Conservation (phyloP, 352 stramenopile species). For the Phytophthora agathidicida region DNA sequence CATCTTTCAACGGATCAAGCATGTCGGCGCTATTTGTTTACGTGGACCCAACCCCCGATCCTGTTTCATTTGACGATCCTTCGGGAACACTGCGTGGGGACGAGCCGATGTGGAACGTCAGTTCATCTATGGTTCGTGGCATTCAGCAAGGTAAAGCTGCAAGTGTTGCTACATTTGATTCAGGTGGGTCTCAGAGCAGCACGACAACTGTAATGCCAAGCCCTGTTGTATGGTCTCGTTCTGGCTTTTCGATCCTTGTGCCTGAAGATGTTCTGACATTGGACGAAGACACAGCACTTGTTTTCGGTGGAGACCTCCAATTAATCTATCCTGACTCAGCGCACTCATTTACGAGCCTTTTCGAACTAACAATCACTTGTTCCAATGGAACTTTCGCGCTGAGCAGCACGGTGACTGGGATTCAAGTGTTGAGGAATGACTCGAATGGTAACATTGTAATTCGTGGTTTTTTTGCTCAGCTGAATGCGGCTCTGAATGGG, state of each 20-base stretch:
- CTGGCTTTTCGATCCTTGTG: conserved; percentile 27
- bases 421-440: conserved; percentile 42
- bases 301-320: conserved; percentile 39
- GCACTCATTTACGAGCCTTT: conserved; percentile 26
- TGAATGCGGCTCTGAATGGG: conserved; percentile 61
- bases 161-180: conserved; percentile 51
- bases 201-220: conserved; percentile 34
- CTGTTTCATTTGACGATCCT: conserved; percentile 32
- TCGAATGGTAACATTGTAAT: conserved; percentile 30
- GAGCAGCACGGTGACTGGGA: conserved; percentile 1
- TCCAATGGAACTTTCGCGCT: conserved; percentile 36
- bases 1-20: conserved; percentile 42
- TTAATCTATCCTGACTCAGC: conserved; percentile 35
- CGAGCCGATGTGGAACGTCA: conserved; percentile 61
- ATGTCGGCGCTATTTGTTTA: conserved; percentile 40
- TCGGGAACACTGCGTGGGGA: conserved; percentile 44
- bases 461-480: conserved; percentile 49
- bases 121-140: conserved; percentile 21
- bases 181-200: conserved; percentile 53
- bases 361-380: conserved; percentile 41
- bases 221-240: conserved; percentile 37
- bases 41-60: conserved; percentile 36
- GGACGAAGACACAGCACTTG: conserved; percentile 45
- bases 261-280: conserved; percentile 37
- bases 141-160: conserved; percentile 28